Evolutionary conservation across 2,329 filamentous ascomycete genomes (phyloP), one percentile per base, ranked within the genome.

Genomic region (Lecanoromycetidae sp.): DNA sequence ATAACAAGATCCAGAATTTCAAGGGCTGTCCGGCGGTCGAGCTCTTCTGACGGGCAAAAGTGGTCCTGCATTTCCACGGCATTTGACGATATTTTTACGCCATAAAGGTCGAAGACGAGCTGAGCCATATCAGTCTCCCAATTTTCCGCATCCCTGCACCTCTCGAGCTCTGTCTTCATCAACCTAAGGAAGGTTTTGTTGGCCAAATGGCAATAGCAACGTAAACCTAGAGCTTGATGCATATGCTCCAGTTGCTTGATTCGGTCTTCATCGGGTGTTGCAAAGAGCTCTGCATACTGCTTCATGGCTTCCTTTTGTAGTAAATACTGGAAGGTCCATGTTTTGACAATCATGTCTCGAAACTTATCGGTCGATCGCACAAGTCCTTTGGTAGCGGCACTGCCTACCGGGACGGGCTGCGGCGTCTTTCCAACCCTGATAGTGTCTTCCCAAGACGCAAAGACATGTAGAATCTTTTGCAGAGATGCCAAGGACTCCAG

Each of bases 111-210:
- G 59, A 81, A 87, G 2, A 93, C 71, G 1, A 93, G 80, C 60
- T 94, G 87, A 6, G 83, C 82, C 13, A 96, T 74, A 58, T 96
- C 88, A 54, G 82, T 79, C 57, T 94, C 87, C 70, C 84, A 87
- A 55, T 85, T 85, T 48, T 88, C 80, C 25, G 32, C 29, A 33
- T 88, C 76, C 53, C 80, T 77, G 56, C 90, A 73, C 40, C 79
- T 79, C 22, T 94, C 71, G 37, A 96, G 72, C 60, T 98, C 91
- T 5, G 84, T 75, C 48, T 88, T 90, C 69, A 91, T 82, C 63
- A 95, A 76, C 60, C 87, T 88, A 22, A 96, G 72, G 64, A 98
- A 91, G 15, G 86, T 77, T 60, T 91, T 90, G 60, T 87, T 86
- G 0, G 86, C 85, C 3, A 77, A 73, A 58, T 86, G 90, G 72